These are phyloP conservation scores for Termitomyces sp. DNA, from an alignment of 768 basidiomycete species.

Conservation along the genomic window DNA sequence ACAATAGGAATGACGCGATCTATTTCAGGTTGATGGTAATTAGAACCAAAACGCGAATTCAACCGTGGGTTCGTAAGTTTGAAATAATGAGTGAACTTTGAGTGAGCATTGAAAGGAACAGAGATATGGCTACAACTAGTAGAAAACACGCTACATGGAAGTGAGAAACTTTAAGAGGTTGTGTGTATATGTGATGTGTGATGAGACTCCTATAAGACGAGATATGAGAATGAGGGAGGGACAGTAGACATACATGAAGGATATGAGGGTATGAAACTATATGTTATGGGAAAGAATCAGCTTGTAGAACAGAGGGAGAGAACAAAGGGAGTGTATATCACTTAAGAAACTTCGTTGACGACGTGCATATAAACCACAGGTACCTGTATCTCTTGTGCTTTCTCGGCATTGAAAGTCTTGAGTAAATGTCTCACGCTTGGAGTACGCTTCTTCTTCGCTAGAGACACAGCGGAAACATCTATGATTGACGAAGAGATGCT, in stretches of 20 bases:
- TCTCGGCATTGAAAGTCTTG: slow-evolving; percentile 22
- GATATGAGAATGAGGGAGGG: background rate
- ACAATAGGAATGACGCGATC: slow-evolving; percentile 21
- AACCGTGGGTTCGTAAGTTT: background rate
- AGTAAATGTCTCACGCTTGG: slow-evolving; percentile 24
- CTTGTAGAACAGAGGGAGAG: background rate
- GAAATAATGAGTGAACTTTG: background rate
- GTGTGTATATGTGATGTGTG: background rate
- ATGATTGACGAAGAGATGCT: slow-evolving; percentile 22
- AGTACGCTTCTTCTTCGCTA: slow-evolving; percentile 12
- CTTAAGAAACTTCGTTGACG: slow-evolving; percentile 33
- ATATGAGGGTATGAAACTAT: background rate
- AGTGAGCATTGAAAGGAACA: background rate
- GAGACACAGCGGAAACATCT: slow-evolving; percentile 9
- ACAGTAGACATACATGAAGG: slow-evolving; percentile 1
- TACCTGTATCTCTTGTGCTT: slow-evolving; percentile 12
- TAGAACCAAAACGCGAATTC: background rate
- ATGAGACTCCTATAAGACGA: background rate
- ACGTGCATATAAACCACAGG: slow-evolving; percentile 39
- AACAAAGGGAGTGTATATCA: background rate
- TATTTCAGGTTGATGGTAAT: background rate
- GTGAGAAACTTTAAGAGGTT: background rate
- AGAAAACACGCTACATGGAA: slow-evolving; percentile 7
- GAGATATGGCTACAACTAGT: slow-evolving; percentile 6
- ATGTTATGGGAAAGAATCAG: background rate